Evolutionary conservation across 2,329 filamentous ascomycete genomes (phyloP).

Genomic region (Apiospora hydei): DNA sequence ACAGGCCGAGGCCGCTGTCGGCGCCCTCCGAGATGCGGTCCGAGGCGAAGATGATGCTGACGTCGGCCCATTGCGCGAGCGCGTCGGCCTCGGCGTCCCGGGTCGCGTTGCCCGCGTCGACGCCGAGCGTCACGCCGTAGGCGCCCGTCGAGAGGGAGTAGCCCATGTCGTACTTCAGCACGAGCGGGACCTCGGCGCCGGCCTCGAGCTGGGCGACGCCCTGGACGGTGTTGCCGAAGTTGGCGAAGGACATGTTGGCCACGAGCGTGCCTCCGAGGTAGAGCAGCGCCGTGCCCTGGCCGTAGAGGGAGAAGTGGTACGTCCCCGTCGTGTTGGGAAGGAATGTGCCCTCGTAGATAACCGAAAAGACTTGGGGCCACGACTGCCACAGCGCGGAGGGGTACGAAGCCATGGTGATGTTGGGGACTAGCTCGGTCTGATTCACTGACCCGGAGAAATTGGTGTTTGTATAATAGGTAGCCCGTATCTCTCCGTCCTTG

Average conservation of each 20-base stretch:
- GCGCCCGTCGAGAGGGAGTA: constrained; percentile 24
- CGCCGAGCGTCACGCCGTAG: constrained; percentile 29
- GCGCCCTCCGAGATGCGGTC: constrained; percentile 28
- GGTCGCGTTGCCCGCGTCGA: background rate
- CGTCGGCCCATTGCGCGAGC: constrained; percentile 28
- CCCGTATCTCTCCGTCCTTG: constrained; percentile 29
- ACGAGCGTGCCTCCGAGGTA: constrained; percentile 28
- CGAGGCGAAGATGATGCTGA: constrained; percentile 33
- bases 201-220: constrained; percentile 28
- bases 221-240: constrained; percentile 33
- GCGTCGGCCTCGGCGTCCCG: constrained; percentile 25
- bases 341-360: constrained; percentile 29
- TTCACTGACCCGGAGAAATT: constrained; percentile 28
- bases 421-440: constrained; percentile 29
- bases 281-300: constrained; percentile 31
- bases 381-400: constrained; percentile 30
- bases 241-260: constrained; percentile 31
- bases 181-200: constrained; percentile 26
- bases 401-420: constrained; percentile 31
- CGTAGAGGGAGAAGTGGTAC: constrained; percentile 30
- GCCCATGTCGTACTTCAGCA: constrained; percentile 27
- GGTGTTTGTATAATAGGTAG: constrained; percentile 30
- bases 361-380: constrained; percentile 33
- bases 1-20: constrained; percentile 30
- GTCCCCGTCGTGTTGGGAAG: constrained; percentile 29